Evolutionary conservation across 208 protist genomes (phyloP), one percentile per base, ranked within the genome.

Genomic region (Leishmania gerbilli): DNA sequence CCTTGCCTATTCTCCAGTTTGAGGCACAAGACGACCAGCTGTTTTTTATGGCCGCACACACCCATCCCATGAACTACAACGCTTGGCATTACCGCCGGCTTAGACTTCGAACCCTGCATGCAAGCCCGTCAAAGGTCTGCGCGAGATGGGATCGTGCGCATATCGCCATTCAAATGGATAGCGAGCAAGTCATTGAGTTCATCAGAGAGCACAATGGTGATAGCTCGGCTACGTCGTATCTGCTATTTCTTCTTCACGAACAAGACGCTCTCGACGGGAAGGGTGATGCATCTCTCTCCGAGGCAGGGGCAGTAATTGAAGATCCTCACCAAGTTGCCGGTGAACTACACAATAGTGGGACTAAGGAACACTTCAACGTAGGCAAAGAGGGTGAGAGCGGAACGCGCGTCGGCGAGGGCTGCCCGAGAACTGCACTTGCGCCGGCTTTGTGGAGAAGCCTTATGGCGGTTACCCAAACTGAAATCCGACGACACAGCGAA

Each of bases 41-140:
- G 0, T 87, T 95, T 62, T 77, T 88, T 27, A 82, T 84, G 17
- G 87, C 91, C 0, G 88, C 90, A 13, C 89, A 94, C 65, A 80
- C 88, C 31, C 94, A 97, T 74, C 77, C 76, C 21, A 90, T 96
- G 89, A 97, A 97, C 79, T 97, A 96, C 87, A 95, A 95, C 76
- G 92, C 90, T 3, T 97, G 92, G 91, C 88, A 95, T 1, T 95
- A 95, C 51, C 88, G 89, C 4, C 87, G 94, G 42, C 65, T 58
- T 31, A 37, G 47, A 21, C 76, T 71, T 31, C 58, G 49, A 21
- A 71, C 79, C 7, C 40, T 69, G 74, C 40, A 58, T 31, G n/a
- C 15, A n/a, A 76, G 49, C 17, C 83, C 37, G 7, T 60, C 9
- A 31, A n/a, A 51, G 17, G 9, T 34, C 19, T 4, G 47, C 31